phyloP scores from a whole-genome alignment of 257 asterid species.

The Cordia subcordata region DNA sequence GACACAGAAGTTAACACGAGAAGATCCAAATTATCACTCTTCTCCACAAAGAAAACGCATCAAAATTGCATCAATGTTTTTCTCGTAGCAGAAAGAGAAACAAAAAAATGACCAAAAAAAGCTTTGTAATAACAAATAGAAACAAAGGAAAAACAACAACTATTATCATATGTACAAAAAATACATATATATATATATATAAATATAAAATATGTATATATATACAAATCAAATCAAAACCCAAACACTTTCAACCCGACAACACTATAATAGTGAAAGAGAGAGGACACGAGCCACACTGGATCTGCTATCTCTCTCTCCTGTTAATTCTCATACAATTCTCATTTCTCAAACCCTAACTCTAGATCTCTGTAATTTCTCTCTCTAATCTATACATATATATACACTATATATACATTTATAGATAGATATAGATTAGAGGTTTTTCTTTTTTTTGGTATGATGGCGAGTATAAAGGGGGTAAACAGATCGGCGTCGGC shows the following conservation, averaged over 20 bases:
- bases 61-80: no score
- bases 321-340: not conserved
- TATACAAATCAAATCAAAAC: not conserved
- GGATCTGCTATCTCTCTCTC: slow-evolving; percentile 3
- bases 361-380: slow-evolving; percentile 14
- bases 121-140: slow-evolving; percentile 2
- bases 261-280: slow-evolving; percentile 8
- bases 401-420: not conserved
- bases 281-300: slow-evolving; percentile 10
- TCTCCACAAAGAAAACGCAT: not conserved
- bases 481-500: slow-evolving; percentile 66
- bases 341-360: slow-evolving; percentile 16
- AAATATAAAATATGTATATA: no score
- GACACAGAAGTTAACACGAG: no score
- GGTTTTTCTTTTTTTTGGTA: not conserved
- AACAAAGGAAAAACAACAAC: not conserved
- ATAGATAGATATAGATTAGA: not conserved
- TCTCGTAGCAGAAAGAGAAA: not conserved
- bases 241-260: not conserved
- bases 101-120: not conserved
- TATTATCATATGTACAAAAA: not conserved
- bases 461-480: slow-evolving; percentile 52
- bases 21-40: no score
- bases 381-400: slow-evolving; percentile 10
- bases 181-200: not conserved